A percentile compares a stretch with the other conserved stretches of the same genome.
These are phyloP conservation scores for Acanthamoeba castellanii DNA, from an alignment of 208 protist species.

Conservation along the genomic window DNA sequence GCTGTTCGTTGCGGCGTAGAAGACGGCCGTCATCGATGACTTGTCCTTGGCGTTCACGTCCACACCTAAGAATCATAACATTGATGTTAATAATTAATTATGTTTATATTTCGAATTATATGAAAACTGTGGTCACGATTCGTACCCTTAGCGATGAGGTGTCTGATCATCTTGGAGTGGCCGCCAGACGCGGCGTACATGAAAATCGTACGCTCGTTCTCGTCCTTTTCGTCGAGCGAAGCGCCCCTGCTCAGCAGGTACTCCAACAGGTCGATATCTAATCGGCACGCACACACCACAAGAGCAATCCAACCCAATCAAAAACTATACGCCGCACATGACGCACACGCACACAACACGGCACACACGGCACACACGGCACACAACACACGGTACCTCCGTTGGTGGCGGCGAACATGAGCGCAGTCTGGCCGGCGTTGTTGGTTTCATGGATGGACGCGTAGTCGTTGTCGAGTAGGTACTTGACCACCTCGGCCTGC, in stretches of 20 bases:
- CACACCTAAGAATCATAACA: no score
- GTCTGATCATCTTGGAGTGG: not conserved
- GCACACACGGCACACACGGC: not conserved
- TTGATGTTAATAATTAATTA: no score
- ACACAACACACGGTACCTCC: not conserved
- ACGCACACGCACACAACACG: not conserved
- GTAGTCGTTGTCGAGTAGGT: conserved; percentile 20
- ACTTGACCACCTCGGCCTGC: not conserved
- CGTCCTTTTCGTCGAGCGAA: not conserved
- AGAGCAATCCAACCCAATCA: no score
- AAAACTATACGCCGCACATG: no score
- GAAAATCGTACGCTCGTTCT: not conserved
- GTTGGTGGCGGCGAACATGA: conserved; percentile 9
- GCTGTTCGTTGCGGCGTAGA: not conserved
- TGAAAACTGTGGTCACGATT: no score
- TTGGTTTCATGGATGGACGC: conserved; percentile 8
- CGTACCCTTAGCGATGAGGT: not conserved
- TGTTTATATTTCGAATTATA: no score
- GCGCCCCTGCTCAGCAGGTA: not conserved
- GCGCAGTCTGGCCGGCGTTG: not conserved
- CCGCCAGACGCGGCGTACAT: not conserved
- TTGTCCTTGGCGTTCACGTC: not conserved
- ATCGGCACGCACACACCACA: not conserved
- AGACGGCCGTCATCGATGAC: not conserved
- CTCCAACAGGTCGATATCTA: not conserved